Evolutionary conservation across 768 basidiomycete species (phyloP).

Genomic region (Boletus huronensis): DNA sequence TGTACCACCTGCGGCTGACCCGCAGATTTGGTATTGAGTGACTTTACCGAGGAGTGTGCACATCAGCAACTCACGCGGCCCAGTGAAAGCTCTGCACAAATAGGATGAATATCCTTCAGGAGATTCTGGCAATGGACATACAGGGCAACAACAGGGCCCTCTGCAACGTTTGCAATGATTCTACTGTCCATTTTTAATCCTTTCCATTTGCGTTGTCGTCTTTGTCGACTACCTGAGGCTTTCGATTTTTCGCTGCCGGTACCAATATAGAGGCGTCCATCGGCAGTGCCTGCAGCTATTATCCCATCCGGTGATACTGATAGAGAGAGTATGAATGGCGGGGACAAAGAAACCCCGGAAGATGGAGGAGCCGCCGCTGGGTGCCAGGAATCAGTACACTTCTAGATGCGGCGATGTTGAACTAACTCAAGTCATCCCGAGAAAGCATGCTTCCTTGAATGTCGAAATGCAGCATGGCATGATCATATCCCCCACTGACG

Average conservation of each 20-base stretch:
- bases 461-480: slow-evolving; percentile 64
- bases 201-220: slow-evolving; percentile 65
- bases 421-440: slow-evolving; percentile 54
- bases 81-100: slow-evolving; percentile 46
- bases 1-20: slow-evolving; percentile 36
- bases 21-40: slow-evolving; percentile 44
- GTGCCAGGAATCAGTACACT: neutral
- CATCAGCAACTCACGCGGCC: slow-evolving; percentile 42
- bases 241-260: slow-evolving; percentile 57
- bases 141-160: slow-evolving; percentile 75
- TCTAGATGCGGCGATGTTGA: neutral
- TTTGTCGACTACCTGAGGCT: slow-evolving; percentile 39
- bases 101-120: neutral
- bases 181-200: slow-evolving; percentile 54
- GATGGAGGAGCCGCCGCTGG: slow-evolving; percentile 39
- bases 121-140: slow-evolving; percentile 31
- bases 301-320: slow-evolving; percentile 57
- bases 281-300: slow-evolving; percentile 70
- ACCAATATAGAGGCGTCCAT: slow-evolving; percentile 70
- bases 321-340: slow-evolving; percentile 68
- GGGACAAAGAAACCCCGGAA: slow-evolving; percentile 58
- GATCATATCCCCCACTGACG: slow-evolving; percentile 78
- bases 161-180: slow-evolving; percentile 49
- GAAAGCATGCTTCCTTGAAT: slow-evolving; percentile 54
- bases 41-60: slow-evolving; percentile 64